Evolutionary conservation across 2,329 filamentous ascomycete species (phyloP), one percentile per base, ranked within the genome.

Genomic region (Stachybotrys chartarum): DNA sequence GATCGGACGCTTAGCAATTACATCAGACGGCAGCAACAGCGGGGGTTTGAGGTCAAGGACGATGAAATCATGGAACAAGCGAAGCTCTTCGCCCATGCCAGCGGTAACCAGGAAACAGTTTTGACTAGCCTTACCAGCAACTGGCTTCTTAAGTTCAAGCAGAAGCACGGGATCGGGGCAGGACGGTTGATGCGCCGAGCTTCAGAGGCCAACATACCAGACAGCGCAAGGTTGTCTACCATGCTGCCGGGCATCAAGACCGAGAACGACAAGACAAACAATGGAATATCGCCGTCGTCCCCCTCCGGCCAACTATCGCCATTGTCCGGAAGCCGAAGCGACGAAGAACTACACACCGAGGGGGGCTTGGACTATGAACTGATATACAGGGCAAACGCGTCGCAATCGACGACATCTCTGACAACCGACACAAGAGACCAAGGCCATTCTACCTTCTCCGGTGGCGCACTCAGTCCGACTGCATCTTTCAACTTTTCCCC

Each of bases 131-230:
- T 90, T 60, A 94, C 83, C 61, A 77, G 83, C 32, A 85, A 79
- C 61, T 97, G 93, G 92, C 79, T 97, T 39, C 91, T 96, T 66
- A 95, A 94, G 68, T 97, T 97, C 78, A 96, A 97, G 76, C 84
- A 91, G 68, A 96, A 93, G 74, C 87, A 96, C 68, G 85, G 73
- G 32, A 74, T 83, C 55, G 75, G 71, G 16, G 74, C 73, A 16
- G 76, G 72, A 16, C 78, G 75, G 57, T 65, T 84, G 44, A 75
- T 77, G 58, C 75, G 83, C 49, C 74, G 83, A 54, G 82, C 82
- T 7, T 86, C 83, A 3, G 83, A 86, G 67, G 81, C 85, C 44
- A 91, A 90, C 67, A 88, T 92, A 54, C 81, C 85, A 0, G 87
- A 90, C 63, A 83, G 79, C 56, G 81, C 80, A 30, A 80, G 82